A percentile compares a stretch with the other conserved stretches of the same genome.
Evolutionary conservation across 805 yeast genomes (phyloP).

Genomic region (Schwanniomyces pseudopolymorphus): DNA sequence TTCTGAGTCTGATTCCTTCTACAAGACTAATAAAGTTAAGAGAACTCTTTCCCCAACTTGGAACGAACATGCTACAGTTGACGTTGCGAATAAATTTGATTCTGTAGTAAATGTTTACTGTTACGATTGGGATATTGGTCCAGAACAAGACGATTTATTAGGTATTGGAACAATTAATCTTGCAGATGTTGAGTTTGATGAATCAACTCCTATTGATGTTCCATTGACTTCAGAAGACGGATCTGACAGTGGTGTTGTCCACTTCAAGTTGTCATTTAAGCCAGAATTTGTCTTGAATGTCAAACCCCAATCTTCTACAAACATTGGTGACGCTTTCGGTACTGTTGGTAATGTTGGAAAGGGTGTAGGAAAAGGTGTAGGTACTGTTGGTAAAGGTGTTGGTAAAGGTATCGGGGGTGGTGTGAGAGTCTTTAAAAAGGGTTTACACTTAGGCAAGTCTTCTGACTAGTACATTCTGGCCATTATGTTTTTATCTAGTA

Average conservation of each 20-base stretch:
- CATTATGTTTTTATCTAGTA: slow-evolving; percentile 1
- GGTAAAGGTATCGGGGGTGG: slow-evolving; percentile 38
- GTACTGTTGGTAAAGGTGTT: slow-evolving; percentile 18
- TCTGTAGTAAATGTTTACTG: slow-evolving; percentile 58
- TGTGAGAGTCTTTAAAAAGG: slow-evolving; percentile 33
- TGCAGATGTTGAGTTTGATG: slow-evolving; percentile 41
- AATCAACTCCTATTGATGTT: slow-evolving; percentile 48
- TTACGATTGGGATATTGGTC: slow-evolving; percentile 93
- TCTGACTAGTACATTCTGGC: background rate
- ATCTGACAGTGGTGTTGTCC: slow-evolving; percentile 63
- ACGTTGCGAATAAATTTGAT: slow-evolving; percentile 60
- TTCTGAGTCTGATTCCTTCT: slow-evolving; percentile 55
- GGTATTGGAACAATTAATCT: slow-evolving; percentile 65
- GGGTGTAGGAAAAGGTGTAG: slow-evolving; percentile 41
- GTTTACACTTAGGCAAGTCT: slow-evolving; percentile 32
- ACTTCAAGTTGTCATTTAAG: slow-evolving; percentile 58
- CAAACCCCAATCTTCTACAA: slow-evolving; percentile 26
- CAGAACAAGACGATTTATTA: slow-evolving; percentile 77
- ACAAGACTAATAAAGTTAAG: slow-evolving; percentile 77
- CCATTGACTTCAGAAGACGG: slow-evolving; percentile 52
- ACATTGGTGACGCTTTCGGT: slow-evolving; percentile 48
- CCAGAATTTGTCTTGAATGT: slow-evolving; percentile 67
- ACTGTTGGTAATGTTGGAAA: slow-evolving; percentile 41
- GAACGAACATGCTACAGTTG: slow-evolving; percentile 67
- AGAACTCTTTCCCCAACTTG: slow-evolving; percentile 89